Conservation (phyloP, 306 rosid genomes). For the Quercus gilva region DNA sequence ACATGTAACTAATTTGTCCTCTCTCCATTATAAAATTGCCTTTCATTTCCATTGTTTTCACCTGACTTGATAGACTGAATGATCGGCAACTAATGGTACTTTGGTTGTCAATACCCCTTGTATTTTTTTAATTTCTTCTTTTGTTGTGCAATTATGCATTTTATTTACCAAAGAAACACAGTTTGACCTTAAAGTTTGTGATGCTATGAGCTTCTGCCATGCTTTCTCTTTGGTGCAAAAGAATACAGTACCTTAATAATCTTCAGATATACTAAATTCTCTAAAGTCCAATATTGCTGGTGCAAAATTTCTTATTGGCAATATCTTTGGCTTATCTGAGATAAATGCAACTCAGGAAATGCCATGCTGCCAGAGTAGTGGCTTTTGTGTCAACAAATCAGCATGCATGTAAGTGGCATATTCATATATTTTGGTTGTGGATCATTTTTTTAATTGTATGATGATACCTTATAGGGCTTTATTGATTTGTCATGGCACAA, state of each 20-base stretch:
- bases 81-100: neutral
- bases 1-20: neutral
- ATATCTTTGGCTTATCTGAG: slow-evolving; percentile 62
- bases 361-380: slow-evolving; percentile 34
- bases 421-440: neutral
- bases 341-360: slow-evolving; percentile 23
- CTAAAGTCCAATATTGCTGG: slow-evolving; percentile 49
- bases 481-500: slow-evolving; percentile 4
- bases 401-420: slow-evolving; percentile 62
- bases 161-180: slow-evolving; percentile 6
- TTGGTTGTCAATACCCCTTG: neutral
- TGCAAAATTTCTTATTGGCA: slow-evolving; percentile 41
- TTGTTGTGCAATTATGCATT: neutral
- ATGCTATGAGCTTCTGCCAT: slow-evolving; percentile 4
- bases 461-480: neutral
- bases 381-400: slow-evolving; percentile 37
- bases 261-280: slow-evolving; percentile 63
- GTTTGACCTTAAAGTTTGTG: slow-evolving; percentile 7
- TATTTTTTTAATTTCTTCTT: neutral
- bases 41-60: neutral
- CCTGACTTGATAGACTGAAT: neutral
- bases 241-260: slow-evolving; percentile 42
- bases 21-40: slow-evolving; percentile 1
- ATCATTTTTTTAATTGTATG: neutral
- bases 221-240: slow-evolving; percentile 1